These are phyloP conservation scores for Vinca minor DNA, from an alignment of 257 asterid genomes.

Conservation along the genomic window DNA sequence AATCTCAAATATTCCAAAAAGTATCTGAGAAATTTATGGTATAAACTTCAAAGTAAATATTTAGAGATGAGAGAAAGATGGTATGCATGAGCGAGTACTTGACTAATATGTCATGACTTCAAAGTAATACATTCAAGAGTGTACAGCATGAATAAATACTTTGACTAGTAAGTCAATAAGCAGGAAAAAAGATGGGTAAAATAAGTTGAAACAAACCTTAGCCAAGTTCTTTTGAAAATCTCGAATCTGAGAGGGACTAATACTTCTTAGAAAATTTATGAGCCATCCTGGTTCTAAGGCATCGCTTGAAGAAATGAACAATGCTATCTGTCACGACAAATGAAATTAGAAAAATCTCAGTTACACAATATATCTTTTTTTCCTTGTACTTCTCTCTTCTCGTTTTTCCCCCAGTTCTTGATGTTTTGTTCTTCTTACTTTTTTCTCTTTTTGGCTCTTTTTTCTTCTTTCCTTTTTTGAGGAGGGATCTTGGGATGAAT, in stretches of 20 bases:
- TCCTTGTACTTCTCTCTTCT: no score
- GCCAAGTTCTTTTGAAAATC: constrained; percentile 63
- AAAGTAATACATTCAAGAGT: neutral
- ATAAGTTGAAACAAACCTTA: constrained; percentile 45
- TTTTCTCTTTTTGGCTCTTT: neutral
- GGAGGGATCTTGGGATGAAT: neutral
- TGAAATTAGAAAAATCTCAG: constrained; percentile 18
- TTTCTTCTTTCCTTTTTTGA: neutral
- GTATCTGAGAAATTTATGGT: neutral
- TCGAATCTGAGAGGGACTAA: constrained; percentile 50
- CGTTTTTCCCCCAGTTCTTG: no score
- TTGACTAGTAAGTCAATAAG: neutral
- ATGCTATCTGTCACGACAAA: constrained; percentile 60
- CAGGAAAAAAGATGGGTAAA: no score
- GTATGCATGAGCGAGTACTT: neutral
- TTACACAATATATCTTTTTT: neutral
- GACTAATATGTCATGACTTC: no score
- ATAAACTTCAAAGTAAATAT: neutral
- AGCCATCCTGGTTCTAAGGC: constrained; percentile 84
- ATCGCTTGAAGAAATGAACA: constrained; percentile 70
- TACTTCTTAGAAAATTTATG: constrained; percentile 49
- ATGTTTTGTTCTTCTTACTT: no score
- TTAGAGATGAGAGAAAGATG: neutral
- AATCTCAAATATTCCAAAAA: neutral
- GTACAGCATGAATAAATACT: neutral